Conservation (phyloP, 176 grass and related monocot genomes). For the Puccinellia tenuiflora region DNA sequence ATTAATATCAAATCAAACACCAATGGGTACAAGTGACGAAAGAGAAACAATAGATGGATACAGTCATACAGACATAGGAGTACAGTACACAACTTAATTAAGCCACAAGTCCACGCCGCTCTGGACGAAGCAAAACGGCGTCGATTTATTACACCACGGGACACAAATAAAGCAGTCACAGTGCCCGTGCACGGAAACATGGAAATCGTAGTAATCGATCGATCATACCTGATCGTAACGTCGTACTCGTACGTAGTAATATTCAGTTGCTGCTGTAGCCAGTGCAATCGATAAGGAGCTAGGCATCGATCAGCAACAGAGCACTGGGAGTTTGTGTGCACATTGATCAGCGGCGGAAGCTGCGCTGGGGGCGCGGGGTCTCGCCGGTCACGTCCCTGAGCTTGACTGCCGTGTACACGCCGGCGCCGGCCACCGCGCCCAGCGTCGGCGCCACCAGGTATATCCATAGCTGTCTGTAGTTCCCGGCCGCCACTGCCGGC, state of each 20-base stretch:
- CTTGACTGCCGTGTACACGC: constrained; percentile 77
- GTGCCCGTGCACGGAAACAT: background rate
- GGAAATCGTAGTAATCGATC: background rate
- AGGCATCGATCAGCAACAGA: background rate
- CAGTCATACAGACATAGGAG: background rate
- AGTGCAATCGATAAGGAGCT: background rate
- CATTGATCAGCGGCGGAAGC: constrained; percentile 67
- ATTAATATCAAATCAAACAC: background rate
- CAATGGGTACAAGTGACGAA: background rate
- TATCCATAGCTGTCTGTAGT: constrained; percentile 94
- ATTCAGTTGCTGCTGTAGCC: background rate
- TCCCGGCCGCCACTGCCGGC: constrained; percentile 81
- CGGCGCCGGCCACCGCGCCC: constrained; percentile 62
- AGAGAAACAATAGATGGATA: background rate
- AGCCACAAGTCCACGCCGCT: constrained; percentile 9
- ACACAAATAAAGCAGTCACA: background rate
- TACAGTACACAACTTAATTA: background rate
- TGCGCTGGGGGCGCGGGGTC: constrained; percentile 49
- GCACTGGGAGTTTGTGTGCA: too few species aligned
- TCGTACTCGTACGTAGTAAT: background rate
- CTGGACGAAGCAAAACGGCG: constrained; percentile 45
- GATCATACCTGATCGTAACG: background rate
- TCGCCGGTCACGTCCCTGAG: constrained; percentile 67
- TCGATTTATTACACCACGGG: constrained; percentile 30
- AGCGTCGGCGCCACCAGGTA: constrained; percentile 86